These are phyloP conservation scores for Ophiostoma pallidulum DNA, from an alignment of 2,329 filamentous ascomycete species.

Conservation along the genomic window DNA sequence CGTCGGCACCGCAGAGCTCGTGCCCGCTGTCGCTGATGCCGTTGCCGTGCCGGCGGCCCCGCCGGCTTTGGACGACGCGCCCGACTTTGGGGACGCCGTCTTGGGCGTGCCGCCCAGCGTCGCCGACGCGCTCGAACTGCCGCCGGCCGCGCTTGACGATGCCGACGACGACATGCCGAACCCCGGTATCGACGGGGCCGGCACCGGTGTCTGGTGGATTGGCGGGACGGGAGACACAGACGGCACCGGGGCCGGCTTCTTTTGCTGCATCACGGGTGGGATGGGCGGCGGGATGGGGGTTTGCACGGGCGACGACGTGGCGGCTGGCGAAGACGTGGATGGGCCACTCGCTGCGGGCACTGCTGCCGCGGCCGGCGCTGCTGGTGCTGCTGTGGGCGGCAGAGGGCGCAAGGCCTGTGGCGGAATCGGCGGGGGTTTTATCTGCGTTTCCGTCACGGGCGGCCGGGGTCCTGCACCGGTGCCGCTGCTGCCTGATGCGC, in stretches of 20 bases:
- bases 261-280: no score
- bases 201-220: slow-evolving; percentile 13
- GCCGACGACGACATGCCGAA: slow-evolving; percentile 1
- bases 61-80: background rate
- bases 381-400: background rate
- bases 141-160: background rate
- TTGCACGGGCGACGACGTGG: background rate
- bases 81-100: background rate
- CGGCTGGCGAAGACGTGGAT: background rate
- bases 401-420: slow-evolving; percentile 7
- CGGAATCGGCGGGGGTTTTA: slow-evolving; percentile 11
- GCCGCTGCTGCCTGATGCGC: background rate
- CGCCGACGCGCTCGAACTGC: background rate
- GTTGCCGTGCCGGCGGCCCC: background rate
- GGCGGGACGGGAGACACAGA: background rate
- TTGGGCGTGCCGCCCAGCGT: background rate
- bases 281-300: background rate
- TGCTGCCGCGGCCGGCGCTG: background rate
- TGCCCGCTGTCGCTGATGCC: background rate
- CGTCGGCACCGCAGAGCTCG: no score
- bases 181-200: slow-evolving; percentile 12
- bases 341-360: background rate
- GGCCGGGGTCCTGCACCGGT: background rate
- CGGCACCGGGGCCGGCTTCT: slow-evolving; percentile 1
- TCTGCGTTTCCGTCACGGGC: slow-evolving; percentile 11